Conservation (phyloP, 108 stramenopile genomes). For the Cyclostephanos tholiformis region DNA sequence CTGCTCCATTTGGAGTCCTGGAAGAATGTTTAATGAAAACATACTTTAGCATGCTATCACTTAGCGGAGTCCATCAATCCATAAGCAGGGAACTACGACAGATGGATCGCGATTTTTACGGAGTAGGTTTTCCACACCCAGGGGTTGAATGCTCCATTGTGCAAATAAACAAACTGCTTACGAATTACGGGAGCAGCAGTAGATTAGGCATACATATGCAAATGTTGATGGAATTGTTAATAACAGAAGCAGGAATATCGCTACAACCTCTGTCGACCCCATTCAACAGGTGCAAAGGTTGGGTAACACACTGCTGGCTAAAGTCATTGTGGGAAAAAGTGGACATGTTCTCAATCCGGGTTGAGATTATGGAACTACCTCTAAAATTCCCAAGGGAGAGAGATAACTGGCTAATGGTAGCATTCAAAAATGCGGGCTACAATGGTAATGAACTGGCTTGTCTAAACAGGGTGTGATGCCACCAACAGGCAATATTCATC, state of each 20-base stretch:
- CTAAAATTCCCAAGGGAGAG: background rate
- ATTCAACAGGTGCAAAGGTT: background rate
- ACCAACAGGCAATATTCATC: background rate
- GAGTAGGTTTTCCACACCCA: slow-evolving; percentile 3
- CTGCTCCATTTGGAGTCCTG: background rate
- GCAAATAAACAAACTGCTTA: slow-evolving; percentile 10
- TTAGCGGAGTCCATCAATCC: too few relatives aligned
- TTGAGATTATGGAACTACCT: background rate
- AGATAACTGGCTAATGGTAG: background rate
- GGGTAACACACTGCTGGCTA: slow-evolving; percentile 14
- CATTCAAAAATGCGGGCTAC: background rate
- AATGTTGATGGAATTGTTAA: background rate
- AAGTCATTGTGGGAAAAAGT: background rate
- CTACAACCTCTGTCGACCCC: background rate
- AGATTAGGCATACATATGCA: slow-evolving; percentile 1
- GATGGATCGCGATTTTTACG: slow-evolving; percentile 7
- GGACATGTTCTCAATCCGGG: background rate
- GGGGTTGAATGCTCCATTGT: background rate
- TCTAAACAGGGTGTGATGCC: background rate
- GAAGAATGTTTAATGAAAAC: background rate
- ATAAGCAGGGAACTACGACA: background rate
- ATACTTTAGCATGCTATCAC: slow-evolving; percentile 4
- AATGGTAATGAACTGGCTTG: background rate
- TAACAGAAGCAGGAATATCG: slow-evolving; percentile 2
- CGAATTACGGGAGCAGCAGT: slow-evolving; percentile 9